Conservation (phyloP, 2,329 filamentous ascomycete genomes). For the Emmonsia crescens region DNA sequence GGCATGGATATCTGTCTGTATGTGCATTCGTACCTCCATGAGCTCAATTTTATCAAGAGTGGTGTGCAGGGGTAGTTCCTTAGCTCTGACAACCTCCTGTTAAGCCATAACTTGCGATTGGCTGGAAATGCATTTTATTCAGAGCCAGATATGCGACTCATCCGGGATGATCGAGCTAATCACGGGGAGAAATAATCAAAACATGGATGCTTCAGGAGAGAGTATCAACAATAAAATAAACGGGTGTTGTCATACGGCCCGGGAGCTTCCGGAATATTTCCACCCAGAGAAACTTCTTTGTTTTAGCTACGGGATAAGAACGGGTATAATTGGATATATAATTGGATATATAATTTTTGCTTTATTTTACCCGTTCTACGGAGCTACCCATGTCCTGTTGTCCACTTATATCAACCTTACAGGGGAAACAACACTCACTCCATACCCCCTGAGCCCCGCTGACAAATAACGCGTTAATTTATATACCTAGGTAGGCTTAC, state of each 20-base stretch:
- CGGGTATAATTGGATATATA: no score
- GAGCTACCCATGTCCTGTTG: neutral
- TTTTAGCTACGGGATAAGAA: neutral
- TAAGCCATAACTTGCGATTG: neutral
- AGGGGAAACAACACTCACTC: neutral
- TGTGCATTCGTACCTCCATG: neutral
- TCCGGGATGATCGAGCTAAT: neutral
- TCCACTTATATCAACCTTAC: neutral
- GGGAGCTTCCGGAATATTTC: neutral
- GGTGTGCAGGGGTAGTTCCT: neutral
- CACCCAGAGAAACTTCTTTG: neutral
- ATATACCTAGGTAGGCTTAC: neutral
- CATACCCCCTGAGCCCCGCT: neutral
- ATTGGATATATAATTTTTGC: no score
- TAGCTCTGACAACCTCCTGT: neutral
- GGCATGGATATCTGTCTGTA: neutral
- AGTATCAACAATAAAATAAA: no score
- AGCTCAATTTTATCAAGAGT: neutral
- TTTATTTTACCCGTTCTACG: neutral
- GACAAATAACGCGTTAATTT: neutral
- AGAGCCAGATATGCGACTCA: no score
- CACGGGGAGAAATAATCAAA: neutral
- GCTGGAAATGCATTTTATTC: neutral
- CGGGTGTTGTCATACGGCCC: no score
- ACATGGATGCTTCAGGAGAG: no score